Base-by-base conservation (phyloP, 768 basidiomycete genomes). In the Leccinum rimulosum region DNA sequence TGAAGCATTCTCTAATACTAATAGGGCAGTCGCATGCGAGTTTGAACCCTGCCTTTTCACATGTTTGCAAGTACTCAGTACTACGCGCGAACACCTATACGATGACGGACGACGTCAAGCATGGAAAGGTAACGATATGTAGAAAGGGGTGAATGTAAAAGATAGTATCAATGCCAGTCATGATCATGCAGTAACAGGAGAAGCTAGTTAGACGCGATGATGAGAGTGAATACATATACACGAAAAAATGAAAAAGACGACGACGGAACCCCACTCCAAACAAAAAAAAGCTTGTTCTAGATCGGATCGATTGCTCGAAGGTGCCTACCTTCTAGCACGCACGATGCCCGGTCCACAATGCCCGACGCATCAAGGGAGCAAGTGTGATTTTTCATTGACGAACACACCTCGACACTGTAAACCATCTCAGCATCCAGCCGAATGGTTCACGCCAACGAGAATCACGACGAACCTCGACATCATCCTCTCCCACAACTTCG, bases 321-420 rank as follows among this genome's bases (percentile, higher is more conserved):
- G 12, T 35, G 33, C 33, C 33, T 35, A 27, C 27, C 27, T 27
- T 35, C 33, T 12, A 35, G 7, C 15, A 10, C 51, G 8, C 15
- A 10, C 51, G 8, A 40, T 22, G 3, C 53, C 10, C 55, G 35
- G 35, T 36, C 14, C 35, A 36, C 2, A 6, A 36, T 36, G 14
- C 14, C 6, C 35, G 36, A 36, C 35, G 36, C 36, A 15, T 71
- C 63, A 72, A 43, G 65, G 61, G 36, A 72, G 60, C 49, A 70
- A 51, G 25, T 57, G 61, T 14, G 68, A 60, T 61, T 72, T 72
- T 58, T 73, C 71, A 19, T 59, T 59, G 51, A 59, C 49, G n/a
- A 66, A 64, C 0, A 30, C 4, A 19, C 17, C 60, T 22, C 58
- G 52, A 4, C 30, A 47, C 60, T 62, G 43, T 3, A 35, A 33